These are phyloP conservation scores for Zoysia matrella DNA, from an alignment of 202 grass and related monocot genomes.

Conservation along the genomic window DNA sequence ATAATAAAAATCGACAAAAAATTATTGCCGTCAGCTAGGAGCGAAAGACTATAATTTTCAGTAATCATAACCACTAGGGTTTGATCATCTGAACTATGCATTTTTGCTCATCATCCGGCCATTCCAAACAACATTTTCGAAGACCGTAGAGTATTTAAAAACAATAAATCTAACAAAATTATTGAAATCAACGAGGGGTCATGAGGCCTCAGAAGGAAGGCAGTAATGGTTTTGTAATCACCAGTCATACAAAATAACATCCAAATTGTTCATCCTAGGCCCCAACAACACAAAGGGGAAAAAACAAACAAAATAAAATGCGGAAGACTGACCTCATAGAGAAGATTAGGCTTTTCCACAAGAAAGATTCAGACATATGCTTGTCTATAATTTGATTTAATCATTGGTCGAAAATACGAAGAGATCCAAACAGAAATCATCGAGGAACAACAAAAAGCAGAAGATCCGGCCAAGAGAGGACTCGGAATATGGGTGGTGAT, in stretches of 20 bases:
- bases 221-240: conserved; percentile 67
- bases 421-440: rapidly evolving
- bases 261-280: conserved; percentile 44
- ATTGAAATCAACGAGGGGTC: background rate
- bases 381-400: conserved; percentile 65
- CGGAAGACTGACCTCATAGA: conserved; percentile 53
- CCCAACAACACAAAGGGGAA: background rate
- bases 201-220: conserved; percentile 69
- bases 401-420: conserved; percentile 33
- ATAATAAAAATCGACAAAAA: too few species aligned
- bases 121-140: background rate
- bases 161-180: too few species aligned
- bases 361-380: conserved; percentile 76
- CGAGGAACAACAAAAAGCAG: rapidly evolving
- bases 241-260: conserved; percentile 30
- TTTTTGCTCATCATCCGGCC: conserved; percentile 45
- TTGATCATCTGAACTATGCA: conserved; percentile 74
- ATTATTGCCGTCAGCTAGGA: conserved; percentile 51
- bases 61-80: conserved; percentile 58
- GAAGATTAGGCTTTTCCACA: conserved; percentile 83
- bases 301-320: rapidly evolving
- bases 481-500: conserved; percentile 99
- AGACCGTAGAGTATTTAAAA: rapidly evolving
- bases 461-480: conserved; percentile 7
- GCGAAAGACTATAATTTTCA: conserved; percentile 57